A percentile compares a stretch with the other conserved stretches of the same genome.
These are phyloP conservation scores for Bimuria novae-zelandiae DNA, from an alignment of 2,329 filamentous ascomycete genomes.

Conservation along the genomic window DNA sequence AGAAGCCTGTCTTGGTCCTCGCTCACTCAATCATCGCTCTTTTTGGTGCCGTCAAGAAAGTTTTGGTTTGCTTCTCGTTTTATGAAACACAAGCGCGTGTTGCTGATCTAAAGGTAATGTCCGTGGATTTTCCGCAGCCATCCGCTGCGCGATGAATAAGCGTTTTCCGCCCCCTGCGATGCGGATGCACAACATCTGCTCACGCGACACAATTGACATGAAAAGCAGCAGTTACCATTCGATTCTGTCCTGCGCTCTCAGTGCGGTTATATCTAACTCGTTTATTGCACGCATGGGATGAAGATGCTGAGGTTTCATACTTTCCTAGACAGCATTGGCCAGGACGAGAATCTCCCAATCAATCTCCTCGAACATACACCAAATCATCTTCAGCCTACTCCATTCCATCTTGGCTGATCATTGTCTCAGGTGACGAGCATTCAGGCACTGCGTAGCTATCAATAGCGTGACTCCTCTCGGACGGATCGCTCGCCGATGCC, in stretches of 20 bases:
- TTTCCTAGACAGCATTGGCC: too few species aligned
- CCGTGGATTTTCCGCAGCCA: not conserved
- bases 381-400: not conserved
- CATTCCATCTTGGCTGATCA: not conserved
- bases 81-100: not conserved
- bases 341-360: too few species aligned
- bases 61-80: not conserved
- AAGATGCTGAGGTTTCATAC: too few species aligned
- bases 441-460: not conserved
- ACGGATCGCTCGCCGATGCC: not conserved
- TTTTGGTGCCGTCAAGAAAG: too few species aligned
- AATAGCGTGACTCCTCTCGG: not conserved
- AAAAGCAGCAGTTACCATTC: too few species aligned
- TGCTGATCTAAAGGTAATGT: not conserved
- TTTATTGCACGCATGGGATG: too few species aligned
- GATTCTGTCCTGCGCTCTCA: too few species aligned
- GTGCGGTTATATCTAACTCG: too few species aligned
- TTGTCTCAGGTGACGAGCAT: not conserved
- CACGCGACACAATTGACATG: not conserved
- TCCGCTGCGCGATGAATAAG: not conserved
- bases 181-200: not conserved
- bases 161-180: not conserved
- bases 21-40: too few species aligned
- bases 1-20: not conserved
- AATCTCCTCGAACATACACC: too few species aligned